These are phyloP conservation scores for Xerocomellus amylosporus DNA, from an alignment of 768 basidiomycete species.

Conservation along the genomic window DNA sequence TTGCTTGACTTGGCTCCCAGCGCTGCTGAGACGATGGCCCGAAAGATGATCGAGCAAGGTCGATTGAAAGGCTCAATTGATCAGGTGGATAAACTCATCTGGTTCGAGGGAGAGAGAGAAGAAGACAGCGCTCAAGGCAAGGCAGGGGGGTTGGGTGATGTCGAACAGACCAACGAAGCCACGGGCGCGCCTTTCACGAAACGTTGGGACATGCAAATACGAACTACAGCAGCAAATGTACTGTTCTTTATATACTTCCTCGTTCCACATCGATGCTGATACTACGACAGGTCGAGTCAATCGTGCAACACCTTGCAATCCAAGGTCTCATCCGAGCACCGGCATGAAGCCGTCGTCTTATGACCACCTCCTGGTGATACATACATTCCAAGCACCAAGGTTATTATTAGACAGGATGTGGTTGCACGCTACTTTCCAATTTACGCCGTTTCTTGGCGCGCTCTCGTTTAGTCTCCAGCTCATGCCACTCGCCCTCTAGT, in stretches of 20 bases:
- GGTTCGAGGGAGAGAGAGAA: conserved; percentile 84
- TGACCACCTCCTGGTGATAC: conserved; percentile 7
- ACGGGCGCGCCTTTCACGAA: conserved; percentile 89
- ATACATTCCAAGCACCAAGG: conserved; percentile 19
- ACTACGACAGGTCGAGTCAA: conserved; percentile 66
- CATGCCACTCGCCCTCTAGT: conserved; percentile 96
- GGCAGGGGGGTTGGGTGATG: conserved; percentile 88
- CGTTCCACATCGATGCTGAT: conserved; percentile 1
- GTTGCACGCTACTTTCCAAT: conserved; percentile 48
- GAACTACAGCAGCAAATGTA: conserved; percentile 84
- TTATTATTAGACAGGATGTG: conserved; percentile 34
- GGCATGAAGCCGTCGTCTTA: conserved; percentile 17
- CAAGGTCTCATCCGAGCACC: conserved; percentile 56
- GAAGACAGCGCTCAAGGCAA: conserved; percentile 93
- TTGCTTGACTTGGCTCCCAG: conserved; percentile 86
- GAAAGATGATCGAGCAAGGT: conserved; percentile 98
- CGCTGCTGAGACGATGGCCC: conserved; percentile 95
- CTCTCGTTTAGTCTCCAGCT: conserved; percentile 92
- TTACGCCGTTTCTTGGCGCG: conserved; percentile 76
- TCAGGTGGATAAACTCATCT: conserved; percentile 91
- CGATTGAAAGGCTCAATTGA: conserved; percentile 92
- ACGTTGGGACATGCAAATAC: conserved; percentile 94
- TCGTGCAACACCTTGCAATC: conserved; percentile 78
- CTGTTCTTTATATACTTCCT: conserved; percentile 18
- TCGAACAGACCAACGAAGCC: conserved; percentile 81